phyloP scores from a whole-genome alignment of 306 rosid genomes.

The Hylodesmum podocarpum region DNA sequence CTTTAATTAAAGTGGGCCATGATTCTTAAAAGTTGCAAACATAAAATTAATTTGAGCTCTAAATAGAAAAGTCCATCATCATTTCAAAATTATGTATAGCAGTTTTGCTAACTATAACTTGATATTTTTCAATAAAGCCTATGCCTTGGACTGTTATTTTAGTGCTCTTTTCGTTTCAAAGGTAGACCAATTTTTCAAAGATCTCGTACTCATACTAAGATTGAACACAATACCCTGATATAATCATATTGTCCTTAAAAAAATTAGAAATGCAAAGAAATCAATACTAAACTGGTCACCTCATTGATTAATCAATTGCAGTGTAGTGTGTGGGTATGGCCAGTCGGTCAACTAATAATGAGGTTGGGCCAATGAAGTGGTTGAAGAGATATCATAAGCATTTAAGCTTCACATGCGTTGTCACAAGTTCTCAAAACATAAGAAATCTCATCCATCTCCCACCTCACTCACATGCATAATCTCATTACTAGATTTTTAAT shows the following conservation, averaged over 20 bases:
- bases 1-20: neutral
- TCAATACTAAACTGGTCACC: neutral
- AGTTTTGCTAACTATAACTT: neutral
- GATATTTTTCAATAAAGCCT: neutral
- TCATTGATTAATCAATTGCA: constrained; percentile 7
- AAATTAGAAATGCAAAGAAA: neutral
- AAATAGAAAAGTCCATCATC: neutral
- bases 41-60: neutral
- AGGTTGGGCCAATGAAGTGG: constrained; percentile 40
- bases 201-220: neutral
- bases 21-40: neutral
- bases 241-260: neutral
- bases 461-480: constrained; percentile 25
- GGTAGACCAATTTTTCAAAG: neutral
- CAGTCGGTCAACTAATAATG: constrained; percentile 26
- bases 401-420: constrained; percentile 44
- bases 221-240: neutral
- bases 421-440: constrained; percentile 27
- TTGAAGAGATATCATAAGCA: constrained; percentile 34
- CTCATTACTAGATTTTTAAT: too few species aligned
- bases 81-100: neutral
- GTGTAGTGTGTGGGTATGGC: neutral
- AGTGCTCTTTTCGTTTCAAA: neutral
- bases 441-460: constrained; percentile 19
- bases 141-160: neutral